Base-by-base conservation (phyloP, 495 filamentous ascomycete species). In the Penicillium chermesinum region DNA sequence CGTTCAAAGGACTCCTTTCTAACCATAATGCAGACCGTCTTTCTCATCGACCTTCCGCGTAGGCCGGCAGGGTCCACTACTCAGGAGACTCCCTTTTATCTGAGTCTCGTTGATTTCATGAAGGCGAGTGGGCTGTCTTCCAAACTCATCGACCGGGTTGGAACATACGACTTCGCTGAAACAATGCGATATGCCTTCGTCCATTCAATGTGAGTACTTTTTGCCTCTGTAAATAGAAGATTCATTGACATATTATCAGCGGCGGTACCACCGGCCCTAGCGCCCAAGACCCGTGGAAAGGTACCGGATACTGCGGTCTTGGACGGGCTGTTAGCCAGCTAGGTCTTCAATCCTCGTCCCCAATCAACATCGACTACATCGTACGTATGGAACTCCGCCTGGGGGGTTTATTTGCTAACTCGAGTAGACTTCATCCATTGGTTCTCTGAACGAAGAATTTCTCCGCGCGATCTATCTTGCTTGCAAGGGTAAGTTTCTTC, bases 31-130 rank as follows among this genome's bases (percentile, higher is more conserved):
- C 38, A 84, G 78, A 84, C 80, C 52, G 80, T 87, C 2, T 96
- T 95, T 53, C 61, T 95, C 4, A 87, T 96, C 49, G 90, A 96
- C 59, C 77, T 96, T 8, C 90, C 90, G 0, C 75, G 77, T 18
- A 69, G 77, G 9, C 1, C 5, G 56, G 20, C 12, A 9, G 48
- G 50, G 8, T 41, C 50, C 1, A 51, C 57, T 3, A 55, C 67
- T 2, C 47, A 74, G 0, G 66, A 81, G 18, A 81, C 83, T 0
- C 43, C 55, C 2, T 96, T 96, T 60, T 82, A 78, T 27, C 66
- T 81, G 37, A 85, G 91, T 12, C 66, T 96, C 12, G 57, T 78
- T 2, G 77, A 83, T 54, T 95, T 93, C 50, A 70, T 91, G 2
- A 66, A 72, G 21, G 83, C 87, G 2, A 81, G 81, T 59, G 80